Conservation (phyloP, 140 eudicot species). For the Flaveria floridana region DNA sequence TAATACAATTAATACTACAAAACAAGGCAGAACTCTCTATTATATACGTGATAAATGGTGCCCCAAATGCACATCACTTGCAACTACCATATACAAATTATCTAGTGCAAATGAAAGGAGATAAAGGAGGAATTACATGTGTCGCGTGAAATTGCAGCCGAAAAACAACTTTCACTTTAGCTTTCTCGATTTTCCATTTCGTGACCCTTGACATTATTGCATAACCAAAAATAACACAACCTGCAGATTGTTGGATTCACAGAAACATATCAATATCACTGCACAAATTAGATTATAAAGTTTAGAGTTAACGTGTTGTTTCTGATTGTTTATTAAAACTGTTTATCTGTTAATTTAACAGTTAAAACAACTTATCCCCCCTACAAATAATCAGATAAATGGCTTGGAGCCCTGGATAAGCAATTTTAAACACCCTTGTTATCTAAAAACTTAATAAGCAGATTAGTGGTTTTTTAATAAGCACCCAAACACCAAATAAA, state of each 20-base stretch:
- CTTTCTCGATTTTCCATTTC: conserved; percentile 95
- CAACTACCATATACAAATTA: conserved; percentile 3
- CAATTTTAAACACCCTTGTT: not conserved
- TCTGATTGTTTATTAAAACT: not conserved
- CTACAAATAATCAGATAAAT: not conserved
- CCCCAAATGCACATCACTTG: not conserved
- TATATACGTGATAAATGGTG: conserved; percentile 9
- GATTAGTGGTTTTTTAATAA: not conserved
- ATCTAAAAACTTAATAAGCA: not conserved
- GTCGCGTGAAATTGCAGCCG: conserved; percentile 95
- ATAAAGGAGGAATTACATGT: conserved; percentile 49
- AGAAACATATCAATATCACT: conserved; percentile 17
- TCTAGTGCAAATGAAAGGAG: not conserved
- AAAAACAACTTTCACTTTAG: conserved; percentile 94
- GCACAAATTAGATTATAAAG: not conserved
- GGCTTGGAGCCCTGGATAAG: not conserved
- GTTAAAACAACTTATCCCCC: not conserved
- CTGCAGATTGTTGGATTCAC: conserved; percentile 26
- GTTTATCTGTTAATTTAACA: no score
- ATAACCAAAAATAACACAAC: conserved; percentile 30
- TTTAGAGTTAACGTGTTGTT: not conserved
- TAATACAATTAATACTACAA: not conserved
- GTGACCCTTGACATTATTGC: conserved; percentile 77
- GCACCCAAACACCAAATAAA: not conserved
- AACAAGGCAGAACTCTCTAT: conserved; percentile 1